Conservation (phyloP, 768 basidiomycete genomes). For the Tulasnella sp. region DNA sequence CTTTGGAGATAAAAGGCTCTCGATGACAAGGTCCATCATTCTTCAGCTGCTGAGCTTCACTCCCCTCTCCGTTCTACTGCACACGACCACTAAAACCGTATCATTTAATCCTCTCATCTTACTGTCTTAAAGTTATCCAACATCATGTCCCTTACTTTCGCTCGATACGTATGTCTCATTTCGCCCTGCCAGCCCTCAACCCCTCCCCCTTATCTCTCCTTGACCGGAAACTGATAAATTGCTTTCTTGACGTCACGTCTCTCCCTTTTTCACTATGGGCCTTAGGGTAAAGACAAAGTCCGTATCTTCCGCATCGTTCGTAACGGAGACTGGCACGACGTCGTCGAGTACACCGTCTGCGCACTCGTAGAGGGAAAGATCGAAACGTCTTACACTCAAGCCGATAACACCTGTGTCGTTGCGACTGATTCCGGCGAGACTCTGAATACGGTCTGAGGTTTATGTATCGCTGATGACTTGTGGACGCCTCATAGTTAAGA, state of each 20-base stretch:
- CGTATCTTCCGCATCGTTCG: conserved; percentile 79
- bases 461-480: not conserved
- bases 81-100: not conserved
- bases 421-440: conserved; percentile 82
- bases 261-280: not conserved
- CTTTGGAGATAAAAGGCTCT: not conserved
- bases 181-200: not conserved
- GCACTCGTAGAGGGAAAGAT: conserved; percentile 77
- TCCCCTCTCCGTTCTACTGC: not conserved
- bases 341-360: conserved; percentile 78
- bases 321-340: conserved; percentile 46
- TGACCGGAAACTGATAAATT: not conserved
- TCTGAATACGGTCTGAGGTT: not conserved
- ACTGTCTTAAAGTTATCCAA: not conserved
- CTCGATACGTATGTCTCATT: not conserved
- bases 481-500: conserved; percentile 25
- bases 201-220: not conserved
- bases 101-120: not conserved
- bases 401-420: conserved; percentile 79
- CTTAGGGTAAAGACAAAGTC: conserved; percentile 75
- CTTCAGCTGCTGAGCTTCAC: not conserved
- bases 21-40: not conserved
- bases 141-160: not conserved
- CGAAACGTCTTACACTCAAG: conserved; percentile 70
- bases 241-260: not conserved